phyloP scores from a whole-genome alignment of 108 stramenopile species.

The Pseudonitzschia pungens region DNA sequence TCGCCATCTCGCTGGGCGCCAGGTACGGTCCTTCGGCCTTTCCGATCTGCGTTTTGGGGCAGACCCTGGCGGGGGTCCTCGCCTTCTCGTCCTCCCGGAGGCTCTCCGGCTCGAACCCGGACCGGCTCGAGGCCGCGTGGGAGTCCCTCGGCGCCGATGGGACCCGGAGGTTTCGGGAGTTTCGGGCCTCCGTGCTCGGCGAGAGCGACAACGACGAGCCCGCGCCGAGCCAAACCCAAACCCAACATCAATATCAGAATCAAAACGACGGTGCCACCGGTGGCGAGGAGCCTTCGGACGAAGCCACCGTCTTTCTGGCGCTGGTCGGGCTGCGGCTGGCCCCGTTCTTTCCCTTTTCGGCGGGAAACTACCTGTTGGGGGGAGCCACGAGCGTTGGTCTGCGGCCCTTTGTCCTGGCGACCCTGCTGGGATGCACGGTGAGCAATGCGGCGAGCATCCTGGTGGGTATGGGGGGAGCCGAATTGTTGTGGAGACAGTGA shows the following conservation, averaged over 20 bases:
- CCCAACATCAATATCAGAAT: background rate
- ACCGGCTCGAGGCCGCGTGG: background rate
- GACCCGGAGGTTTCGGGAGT: background rate
- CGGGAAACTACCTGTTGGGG: constrained; percentile 30
- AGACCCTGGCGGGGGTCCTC: constrained; percentile 25
- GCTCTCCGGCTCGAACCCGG: constrained; percentile 6
- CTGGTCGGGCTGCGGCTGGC: constrained; percentile 33
- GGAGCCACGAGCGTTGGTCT: constrained; percentile 22
- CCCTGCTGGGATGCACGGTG: constrained; percentile 17
- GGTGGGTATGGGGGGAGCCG: constrained; percentile 20
- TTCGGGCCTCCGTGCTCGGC: background rate
- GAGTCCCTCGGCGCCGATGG: background rate
- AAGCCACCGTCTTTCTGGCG: constrained; percentile 18
- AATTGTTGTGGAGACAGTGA: background rate
- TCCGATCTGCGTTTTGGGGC: constrained; percentile 19
- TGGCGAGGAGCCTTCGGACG: too few species aligned
- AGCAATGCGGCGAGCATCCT: constrained; percentile 12
- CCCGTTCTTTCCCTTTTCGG: constrained; percentile 36
- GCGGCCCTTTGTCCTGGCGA: constrained; percentile 23
- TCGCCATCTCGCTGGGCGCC: constrained; percentile 26
- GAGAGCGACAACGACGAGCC: background rate
- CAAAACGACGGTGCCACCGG: too few species aligned
- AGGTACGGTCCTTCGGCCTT: constrained; percentile 8
- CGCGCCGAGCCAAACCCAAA: background rate
- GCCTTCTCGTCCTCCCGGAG: constrained; percentile 18